Percentiles rank a stretch among this genome's conserved stretches.
Evolutionary conservation across 441 rosid genomes (phyloP).

Genomic region (Bocquillonia castaneifolia): DNA sequence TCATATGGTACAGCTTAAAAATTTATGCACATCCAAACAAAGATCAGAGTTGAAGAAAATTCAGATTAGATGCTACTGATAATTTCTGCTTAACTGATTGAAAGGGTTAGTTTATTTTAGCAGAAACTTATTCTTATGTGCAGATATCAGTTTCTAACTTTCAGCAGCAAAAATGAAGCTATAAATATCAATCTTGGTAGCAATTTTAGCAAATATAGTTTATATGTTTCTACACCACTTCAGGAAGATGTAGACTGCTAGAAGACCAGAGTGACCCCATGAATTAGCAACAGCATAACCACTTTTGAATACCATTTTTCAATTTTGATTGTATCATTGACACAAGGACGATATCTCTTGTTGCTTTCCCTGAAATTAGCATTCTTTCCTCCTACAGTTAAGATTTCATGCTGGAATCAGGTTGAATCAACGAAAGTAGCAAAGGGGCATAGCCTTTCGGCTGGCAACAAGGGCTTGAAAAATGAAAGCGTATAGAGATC

Average conservation of each 20-base stretch:
- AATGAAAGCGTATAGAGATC: too few species aligned
- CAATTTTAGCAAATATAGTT: not conserved
- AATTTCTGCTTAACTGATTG: not conserved
- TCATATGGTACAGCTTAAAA: slow-evolving; percentile 8
- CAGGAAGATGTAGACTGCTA: not conserved
- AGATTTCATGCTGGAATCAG: not conserved
- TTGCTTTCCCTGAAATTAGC: not conserved
- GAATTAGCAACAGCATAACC: not conserved
- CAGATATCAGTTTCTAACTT: not conserved
- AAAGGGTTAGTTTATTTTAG: not conserved
- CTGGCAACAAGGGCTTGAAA: too few species aligned
- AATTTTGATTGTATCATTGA: not conserved
- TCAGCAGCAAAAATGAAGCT: not conserved
- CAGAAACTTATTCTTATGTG: not conserved
- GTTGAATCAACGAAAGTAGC: not conserved
- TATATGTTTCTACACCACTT: not conserved
- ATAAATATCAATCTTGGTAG: not conserved
- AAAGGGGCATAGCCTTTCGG: too few species aligned
- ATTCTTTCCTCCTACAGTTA: not conserved
- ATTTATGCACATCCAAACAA: slow-evolving; percentile 12
- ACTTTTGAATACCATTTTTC: not conserved
- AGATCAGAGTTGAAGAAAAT: slow-evolving; percentile 10
- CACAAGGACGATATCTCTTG: not conserved
- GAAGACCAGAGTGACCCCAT: not conserved
- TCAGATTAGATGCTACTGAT: not conserved